phyloP scores from a whole-genome alignment of 495 filamentous ascomycete species.

The Hamigera avellanea region DNA sequence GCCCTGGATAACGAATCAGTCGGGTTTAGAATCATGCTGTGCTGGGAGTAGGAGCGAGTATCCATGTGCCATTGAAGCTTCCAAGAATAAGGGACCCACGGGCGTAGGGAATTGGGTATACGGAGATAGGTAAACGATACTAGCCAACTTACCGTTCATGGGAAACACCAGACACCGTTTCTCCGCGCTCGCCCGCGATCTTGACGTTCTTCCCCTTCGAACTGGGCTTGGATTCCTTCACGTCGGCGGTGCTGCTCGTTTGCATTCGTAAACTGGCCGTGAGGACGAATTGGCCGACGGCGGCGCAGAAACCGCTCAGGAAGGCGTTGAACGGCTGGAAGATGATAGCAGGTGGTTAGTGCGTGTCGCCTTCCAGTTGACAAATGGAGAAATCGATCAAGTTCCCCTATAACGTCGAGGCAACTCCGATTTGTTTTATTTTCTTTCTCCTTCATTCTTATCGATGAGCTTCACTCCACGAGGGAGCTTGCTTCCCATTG shows the following conservation, averaged over 20 bases:
- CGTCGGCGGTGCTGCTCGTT: constrained; percentile 36
- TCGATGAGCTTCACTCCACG: no score
- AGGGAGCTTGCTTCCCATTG: no score
- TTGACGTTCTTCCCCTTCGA: constrained; percentile 26
- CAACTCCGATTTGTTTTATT: no score
- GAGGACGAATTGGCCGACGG: constrained; percentile 94
- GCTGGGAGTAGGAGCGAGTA: no score
- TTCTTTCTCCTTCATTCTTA: no score
- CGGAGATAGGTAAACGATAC: constrained; percentile 1
- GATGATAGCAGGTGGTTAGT: no score
- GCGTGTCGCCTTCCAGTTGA: no score
- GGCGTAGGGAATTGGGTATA: background rate
- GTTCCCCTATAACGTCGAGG: no score
- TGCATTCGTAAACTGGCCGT: constrained; percentile 88
- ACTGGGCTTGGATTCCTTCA: constrained; percentile 10
- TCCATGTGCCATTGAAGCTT: no score
- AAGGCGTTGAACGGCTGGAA: constrained; percentile 95
- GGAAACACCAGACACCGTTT: constrained; percentile 21
- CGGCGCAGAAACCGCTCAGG: constrained; percentile 85
- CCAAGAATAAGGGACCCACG: no score
- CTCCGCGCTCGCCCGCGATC: constrained; percentile 18
- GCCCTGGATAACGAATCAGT: constrained; percentile 43
- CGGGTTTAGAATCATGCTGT: background rate
- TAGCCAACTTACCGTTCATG: constrained; percentile 42
- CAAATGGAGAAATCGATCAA: no score